These are phyloP conservation scores for Epichloe hybrida DNA, from an alignment of 2,329 filamentous ascomycete species.

Conservation along the genomic window DNA sequence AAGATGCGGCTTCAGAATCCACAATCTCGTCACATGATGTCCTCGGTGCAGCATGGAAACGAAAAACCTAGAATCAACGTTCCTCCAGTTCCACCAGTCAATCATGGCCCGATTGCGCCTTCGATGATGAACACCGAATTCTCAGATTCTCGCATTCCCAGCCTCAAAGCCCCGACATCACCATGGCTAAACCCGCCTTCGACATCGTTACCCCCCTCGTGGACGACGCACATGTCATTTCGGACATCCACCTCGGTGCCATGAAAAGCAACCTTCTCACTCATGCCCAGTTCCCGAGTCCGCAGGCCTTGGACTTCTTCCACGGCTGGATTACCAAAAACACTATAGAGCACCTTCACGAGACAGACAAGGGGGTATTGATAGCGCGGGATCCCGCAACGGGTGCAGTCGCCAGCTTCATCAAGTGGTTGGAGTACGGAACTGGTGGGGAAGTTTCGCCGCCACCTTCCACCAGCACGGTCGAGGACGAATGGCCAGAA, in stretches of 20 bases:
- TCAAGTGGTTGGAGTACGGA: constrained; percentile 22
- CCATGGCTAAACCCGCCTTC: constrained; percentile 8
- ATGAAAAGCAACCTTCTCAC: constrained; percentile 26
- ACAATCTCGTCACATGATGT: neutral
- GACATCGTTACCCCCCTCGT: constrained; percentile 15
- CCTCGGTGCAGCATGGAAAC: neutral
- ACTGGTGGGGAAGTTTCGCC: constrained; percentile 2
- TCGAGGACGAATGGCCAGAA: constrained; percentile 17
- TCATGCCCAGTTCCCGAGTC: constrained; percentile 26
- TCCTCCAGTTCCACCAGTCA: neutral
- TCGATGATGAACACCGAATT: neutral
- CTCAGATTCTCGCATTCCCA: neutral
- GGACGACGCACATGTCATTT: constrained; percentile 12
- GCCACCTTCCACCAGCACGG: constrained; percentile 8
- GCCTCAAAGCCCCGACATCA: neutral
- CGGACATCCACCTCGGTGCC: constrained; percentile 22
- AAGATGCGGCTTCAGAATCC: neutral
- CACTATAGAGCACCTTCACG: constrained; percentile 16
- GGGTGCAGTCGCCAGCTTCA: constrained; percentile 19
- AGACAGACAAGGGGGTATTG: constrained; percentile 17
- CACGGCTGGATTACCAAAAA: constrained; percentile 18
- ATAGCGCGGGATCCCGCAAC: constrained; percentile 19
- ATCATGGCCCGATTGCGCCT: neutral
- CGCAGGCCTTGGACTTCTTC: constrained; percentile 16
- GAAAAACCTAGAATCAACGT: neutral